phyloP scores from a whole-genome alignment of 2,329 filamentous ascomycete species.

The Diaporthe citri region DNA sequence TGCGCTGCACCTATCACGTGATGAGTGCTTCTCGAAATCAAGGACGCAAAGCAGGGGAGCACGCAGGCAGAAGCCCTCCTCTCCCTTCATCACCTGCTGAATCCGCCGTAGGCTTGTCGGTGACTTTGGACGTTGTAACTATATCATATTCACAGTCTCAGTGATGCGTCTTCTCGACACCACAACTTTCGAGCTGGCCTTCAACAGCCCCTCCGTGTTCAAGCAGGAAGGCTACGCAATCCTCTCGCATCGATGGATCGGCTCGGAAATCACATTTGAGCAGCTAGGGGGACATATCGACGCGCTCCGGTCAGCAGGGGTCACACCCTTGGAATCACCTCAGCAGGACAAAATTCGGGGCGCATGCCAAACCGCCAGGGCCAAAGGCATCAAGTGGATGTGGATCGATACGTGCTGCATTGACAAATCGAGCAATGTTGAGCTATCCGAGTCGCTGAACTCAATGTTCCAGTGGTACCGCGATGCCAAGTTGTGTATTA shows the following conservation, averaged over 20 bases:
- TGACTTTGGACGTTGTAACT: not conserved
- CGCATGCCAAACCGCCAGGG: not conserved
- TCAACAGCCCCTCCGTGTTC: not conserved
- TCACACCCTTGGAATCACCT: not conserved
- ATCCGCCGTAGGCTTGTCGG: not conserved
- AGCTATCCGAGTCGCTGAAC: conserved; percentile 24
- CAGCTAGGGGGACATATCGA: not conserved
- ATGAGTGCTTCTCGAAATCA: not conserved
- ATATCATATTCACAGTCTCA: too few species aligned
- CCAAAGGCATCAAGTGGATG: not conserved
- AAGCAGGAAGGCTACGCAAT: not conserved
- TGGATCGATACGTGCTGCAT: conserved; percentile 38
- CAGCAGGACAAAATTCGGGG: not conserved
- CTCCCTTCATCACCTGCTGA: accelerated
- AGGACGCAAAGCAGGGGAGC: not conserved
- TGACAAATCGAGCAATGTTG: conserved; percentile 11
- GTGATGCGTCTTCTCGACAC: not conserved
- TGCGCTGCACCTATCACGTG: not conserved
- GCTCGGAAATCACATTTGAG: not conserved
- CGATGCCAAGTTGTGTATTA: conserved; percentile 18
- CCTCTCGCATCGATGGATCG: not conserved
- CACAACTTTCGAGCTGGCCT: not conserved
- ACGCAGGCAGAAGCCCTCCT: not conserved
- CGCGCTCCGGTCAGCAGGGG: not conserved
- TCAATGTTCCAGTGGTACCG: conserved; percentile 31